phyloP scores from a whole-genome alignment of 2,329 filamentous ascomycete species.

The Cyphellophora europaea region DNA sequence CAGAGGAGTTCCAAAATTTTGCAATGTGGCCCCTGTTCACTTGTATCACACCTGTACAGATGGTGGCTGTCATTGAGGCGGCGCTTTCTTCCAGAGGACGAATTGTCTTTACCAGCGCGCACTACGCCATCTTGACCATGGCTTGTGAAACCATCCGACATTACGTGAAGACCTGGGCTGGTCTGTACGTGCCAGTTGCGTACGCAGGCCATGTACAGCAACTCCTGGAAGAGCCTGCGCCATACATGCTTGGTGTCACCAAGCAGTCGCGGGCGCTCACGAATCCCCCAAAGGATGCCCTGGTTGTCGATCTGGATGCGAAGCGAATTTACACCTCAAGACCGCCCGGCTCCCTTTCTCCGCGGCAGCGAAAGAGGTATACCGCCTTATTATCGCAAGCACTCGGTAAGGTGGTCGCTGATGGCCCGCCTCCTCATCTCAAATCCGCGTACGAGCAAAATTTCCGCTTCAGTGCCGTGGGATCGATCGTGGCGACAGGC shows the following conservation, averaged over 20 bases:
- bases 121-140: constrained; percentile 93
- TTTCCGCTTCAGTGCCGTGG: constrained; percentile 88
- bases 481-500: constrained; percentile 98
- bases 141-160: constrained; percentile 86
- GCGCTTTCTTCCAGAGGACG: constrained; percentile 89
- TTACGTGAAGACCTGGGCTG: constrained; percentile 97
- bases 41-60: constrained; percentile 92
- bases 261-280: constrained; percentile 90
- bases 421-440: constrained; percentile 82
- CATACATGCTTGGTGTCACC: constrained; percentile 91
- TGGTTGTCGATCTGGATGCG: constrained; percentile 87
- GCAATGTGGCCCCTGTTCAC: constrained; percentile 96
- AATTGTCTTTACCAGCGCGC: constrained; percentile 96
- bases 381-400: constrained; percentile 84
- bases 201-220: constrained; percentile 92
- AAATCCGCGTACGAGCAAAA: constrained; percentile 85
- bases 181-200: constrained; percentile 88
- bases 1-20: constrained; percentile 96
- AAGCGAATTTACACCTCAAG: constrained; percentile 96
- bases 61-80: constrained; percentile 89
- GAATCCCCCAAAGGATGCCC: constrained; percentile 80
- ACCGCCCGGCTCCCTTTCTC: constrained; percentile 72
- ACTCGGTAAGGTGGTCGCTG: constrained; percentile 81
- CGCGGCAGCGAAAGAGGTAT: constrained; percentile 88
- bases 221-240: constrained; percentile 87